phyloP scores from a whole-genome alignment of 164 flowering plant genomes.

The Malania oleifera region DNA sequence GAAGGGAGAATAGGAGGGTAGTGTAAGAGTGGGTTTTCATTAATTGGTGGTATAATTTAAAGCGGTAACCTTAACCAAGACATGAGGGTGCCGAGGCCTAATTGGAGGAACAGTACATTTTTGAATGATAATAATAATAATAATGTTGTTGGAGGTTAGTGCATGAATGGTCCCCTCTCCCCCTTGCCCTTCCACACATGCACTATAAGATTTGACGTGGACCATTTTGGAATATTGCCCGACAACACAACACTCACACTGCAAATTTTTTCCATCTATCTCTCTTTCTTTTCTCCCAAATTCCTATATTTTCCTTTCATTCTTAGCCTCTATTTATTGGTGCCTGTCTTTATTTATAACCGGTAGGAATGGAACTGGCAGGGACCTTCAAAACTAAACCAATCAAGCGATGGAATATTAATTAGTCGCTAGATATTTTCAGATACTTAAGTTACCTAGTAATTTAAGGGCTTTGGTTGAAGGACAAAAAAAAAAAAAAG shows the following conservation, averaged over 20 bases:
- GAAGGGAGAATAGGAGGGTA: no score
- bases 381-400: no score
- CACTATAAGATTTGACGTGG: conserved; percentile 28
- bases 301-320: conserved; percentile 5
- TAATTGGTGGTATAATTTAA: conserved; percentile 6
- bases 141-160: conserved; percentile 5
- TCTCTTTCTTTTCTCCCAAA: neutral
- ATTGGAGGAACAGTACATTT: conserved; percentile 8
- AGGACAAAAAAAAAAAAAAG: no score
- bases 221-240: conserved; percentile 38
- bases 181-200: no score
- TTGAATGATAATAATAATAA: no score
- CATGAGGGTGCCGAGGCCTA: conserved; percentile 2
- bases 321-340: no score
- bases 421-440: no score
- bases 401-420: no score
- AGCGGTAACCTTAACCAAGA: conserved; percentile 5
- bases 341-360: no score
- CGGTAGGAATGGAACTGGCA: no score
- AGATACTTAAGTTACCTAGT: no score
- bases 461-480: no score
- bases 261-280: conserved; percentile 19
- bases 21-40: neutral
- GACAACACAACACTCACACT: conserved; percentile 34
- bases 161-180: conserved; percentile 27